These are phyloP conservation scores for Gracilaria domingensis DNA, from an alignment of 23 red algal genomes.

Conservation along the genomic window DNA sequence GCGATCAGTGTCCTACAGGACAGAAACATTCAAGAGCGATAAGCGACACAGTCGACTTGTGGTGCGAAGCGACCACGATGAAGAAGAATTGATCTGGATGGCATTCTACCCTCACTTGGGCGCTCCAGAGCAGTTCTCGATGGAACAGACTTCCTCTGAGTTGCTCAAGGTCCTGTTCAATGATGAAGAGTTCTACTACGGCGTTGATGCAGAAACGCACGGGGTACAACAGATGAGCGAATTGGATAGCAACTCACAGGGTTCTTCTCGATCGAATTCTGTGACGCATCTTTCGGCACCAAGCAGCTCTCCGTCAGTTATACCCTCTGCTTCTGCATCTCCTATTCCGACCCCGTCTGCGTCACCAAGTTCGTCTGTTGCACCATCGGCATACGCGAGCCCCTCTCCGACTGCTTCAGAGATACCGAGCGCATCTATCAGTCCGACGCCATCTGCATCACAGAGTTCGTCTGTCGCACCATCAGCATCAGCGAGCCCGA, in stretches of 20 bases:
- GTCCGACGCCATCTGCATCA: no score
- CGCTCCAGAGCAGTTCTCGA: not conserved
- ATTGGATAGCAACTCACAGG: not conserved
- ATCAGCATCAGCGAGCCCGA: not conserved
- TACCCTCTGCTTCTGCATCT: not conserved
- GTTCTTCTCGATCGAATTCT: not conserved
- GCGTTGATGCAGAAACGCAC: slow-evolving; percentile 17
- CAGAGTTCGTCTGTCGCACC: not conserved
- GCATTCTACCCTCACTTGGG: slow-evolving; percentile 38
- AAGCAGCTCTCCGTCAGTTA: not conserved
- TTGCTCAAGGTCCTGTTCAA: slow-evolving; percentile 21
- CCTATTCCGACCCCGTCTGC: not conserved
- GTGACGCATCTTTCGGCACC: not conserved
- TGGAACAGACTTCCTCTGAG: slow-evolving; percentile 3
- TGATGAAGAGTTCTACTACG: slow-evolving; percentile 21
- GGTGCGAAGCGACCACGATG: slow-evolving; percentile 2
- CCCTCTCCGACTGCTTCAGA: no score
- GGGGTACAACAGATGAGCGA: not conserved
- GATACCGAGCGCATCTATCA: no score
- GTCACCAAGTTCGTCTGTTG: not conserved
- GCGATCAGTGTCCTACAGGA: not conserved
- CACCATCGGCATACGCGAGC: no score
- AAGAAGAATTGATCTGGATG: slow-evolving; percentile 37
- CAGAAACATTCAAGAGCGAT: slow-evolving; percentile 1
- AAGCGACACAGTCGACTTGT: slow-evolving; percentile 7